phyloP scores from a whole-genome alignment of 2,329 filamentous ascomycete genomes.

The Westerdykella aurantiaca region DNA sequence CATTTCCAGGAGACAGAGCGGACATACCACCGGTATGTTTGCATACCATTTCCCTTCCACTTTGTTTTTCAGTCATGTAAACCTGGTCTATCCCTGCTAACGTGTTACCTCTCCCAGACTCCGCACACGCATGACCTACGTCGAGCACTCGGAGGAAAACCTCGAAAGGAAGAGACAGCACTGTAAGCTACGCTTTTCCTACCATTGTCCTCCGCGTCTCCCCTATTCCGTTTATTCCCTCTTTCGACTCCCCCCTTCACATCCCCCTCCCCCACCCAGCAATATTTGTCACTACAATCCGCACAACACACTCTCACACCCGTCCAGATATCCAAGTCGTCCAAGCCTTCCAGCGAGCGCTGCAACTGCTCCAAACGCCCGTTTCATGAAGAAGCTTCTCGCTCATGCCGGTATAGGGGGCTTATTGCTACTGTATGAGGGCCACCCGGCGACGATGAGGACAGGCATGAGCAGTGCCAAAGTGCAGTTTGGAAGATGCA shows the following conservation, averaged over 20 bases:
- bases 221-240: background rate
- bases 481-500: no score
- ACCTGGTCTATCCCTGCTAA: slow-evolving; percentile 2
- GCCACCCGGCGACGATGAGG: no score
- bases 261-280: no score
- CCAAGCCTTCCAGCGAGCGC: slow-evolving; percentile 46
- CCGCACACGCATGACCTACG: slow-evolving; percentile 70
- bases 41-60: slow-evolving; percentile 1
- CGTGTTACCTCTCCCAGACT: slow-evolving; percentile 47
- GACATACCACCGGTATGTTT: slow-evolving; percentile 63
- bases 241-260: no score
- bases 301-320: slow-evolving; percentile 1
- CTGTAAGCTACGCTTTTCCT: slow-evolving; percentile 51
- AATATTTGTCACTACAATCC: background rate
- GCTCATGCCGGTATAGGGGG: no score
- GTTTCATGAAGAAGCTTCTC: background rate
- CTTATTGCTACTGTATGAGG: no score
- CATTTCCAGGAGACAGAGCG: slow-evolving; percentile 68
- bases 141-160: slow-evolving; percentile 65
- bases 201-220: background rate
- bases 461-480: no score
- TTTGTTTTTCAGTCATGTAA: background rate
- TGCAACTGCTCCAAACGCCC: slow-evolving; percentile 37
- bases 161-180: slow-evolving; percentile 72
- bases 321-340: slow-evolving; percentile 42